Base-by-base conservation (phyloP, 495 filamentous ascomycete genomes). In the Penicillium desertorum region DNA sequence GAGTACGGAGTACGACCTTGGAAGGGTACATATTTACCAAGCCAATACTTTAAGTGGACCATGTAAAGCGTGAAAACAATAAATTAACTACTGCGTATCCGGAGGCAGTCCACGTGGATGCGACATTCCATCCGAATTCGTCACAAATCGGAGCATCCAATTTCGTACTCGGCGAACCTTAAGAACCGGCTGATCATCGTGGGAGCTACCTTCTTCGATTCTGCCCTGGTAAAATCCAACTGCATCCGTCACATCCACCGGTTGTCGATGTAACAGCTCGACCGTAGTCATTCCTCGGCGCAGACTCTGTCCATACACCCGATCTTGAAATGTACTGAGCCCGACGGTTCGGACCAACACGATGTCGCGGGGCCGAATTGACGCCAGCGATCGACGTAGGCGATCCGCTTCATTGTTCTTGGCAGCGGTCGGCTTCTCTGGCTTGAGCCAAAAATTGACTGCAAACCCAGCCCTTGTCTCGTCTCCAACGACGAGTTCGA, bases 401-500 rank as follows among this genome's bases (percentile, higher is more conserved):
- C 60, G 7, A 68, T 67, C 62, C 19, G 58, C 50, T 41, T 66
- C 39, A 19, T 59, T 54, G 54, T 63, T 68, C 63, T 63, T 62
- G 60, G 46, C 52, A 59, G 45, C 50, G 14, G 48, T 29, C 49
- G 58, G 51, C 20, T 54, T 57, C 54, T 25, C 60, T 25, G 68
- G 59, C 3, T 78, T 69, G 14, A 96, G 76, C 93, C 93, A 97
- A 60, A 96, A 88, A 27, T 87, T 93, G 57, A 97, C 74, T 12
- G 79, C 82, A 69, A 97, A 96, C 14, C 89, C 89, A 12, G 88
- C 85, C 48, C 79, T 83, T 2, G 91, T 94, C 54, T 96, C 91
- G 65, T 98, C 93, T 12, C 88, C 92, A 1, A 96, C 89, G 1
- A 91, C 78, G 5, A 95, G 68, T 63, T 96, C 91, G 34, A 91